phyloP scores from a whole-genome alignment of 169 alveolate species.

The Plasmodium vivax region DNA sequence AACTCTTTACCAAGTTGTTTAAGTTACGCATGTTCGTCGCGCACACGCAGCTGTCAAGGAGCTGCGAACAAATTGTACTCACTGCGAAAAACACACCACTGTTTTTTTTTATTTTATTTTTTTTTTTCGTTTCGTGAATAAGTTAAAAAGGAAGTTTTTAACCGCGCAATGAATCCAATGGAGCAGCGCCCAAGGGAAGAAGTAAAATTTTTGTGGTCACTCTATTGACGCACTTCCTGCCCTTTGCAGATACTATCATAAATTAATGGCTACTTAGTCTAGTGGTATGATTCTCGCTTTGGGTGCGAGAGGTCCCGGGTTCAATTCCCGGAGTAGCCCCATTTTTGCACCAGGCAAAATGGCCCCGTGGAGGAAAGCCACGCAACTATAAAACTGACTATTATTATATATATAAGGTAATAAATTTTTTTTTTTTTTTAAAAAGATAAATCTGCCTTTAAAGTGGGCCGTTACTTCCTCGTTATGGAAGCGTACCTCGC shows the following conservation, averaged over 20 bases:
- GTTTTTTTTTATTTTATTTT: too few species aligned
- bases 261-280: constrained; percentile 92
- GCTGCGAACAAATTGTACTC: neutral
- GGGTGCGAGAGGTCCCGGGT: constrained; percentile 99
- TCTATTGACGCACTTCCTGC: neutral
- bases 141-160: neutral
- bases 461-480: neutral
- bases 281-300: constrained; percentile 98
- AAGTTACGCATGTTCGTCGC: neutral
- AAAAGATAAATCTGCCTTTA: neutral
- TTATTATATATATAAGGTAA: too few species aligned
- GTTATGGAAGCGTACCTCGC: neutral
- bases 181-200: neutral
- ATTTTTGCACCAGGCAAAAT: constrained; percentile 11
- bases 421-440: too few species aligned
- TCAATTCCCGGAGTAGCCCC: constrained; percentile 97
- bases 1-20: neutral
- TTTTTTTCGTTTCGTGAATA: neutral
- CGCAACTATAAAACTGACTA: too few species aligned
- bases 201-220: neutral
- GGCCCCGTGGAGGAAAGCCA: too few species aligned
- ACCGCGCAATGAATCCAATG: too few species aligned
- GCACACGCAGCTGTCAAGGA: neutral
- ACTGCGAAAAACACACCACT: neutral
- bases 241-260: neutral